A percentile compares a stretch with the other conserved stretches of the same genome.
These are phyloP conservation scores for Leccinum griseonigrum DNA, from an alignment of 1,284 basidiomycete genomes.

Conservation along the genomic window DNA sequence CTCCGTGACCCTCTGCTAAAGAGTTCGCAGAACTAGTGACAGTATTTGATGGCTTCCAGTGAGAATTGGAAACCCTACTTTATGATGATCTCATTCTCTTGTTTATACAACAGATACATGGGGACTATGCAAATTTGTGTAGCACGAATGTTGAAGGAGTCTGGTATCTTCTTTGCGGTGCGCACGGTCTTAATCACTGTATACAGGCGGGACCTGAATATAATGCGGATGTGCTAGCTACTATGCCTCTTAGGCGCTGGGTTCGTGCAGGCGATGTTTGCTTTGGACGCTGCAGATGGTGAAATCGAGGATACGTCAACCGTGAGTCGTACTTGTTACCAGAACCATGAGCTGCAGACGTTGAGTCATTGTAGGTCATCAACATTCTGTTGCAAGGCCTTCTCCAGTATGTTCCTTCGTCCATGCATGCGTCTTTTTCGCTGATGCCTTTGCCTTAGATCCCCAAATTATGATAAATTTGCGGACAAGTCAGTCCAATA, in stretches of 20 bases:
- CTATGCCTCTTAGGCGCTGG: conserved; percentile 81
- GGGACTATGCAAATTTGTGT: conserved; percentile 88
- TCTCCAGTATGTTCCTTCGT: conserved; percentile 55
- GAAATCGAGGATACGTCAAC: conserved; percentile 51
- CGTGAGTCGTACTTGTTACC: conserved; percentile 34
- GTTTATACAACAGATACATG: conserved; percentile 55
- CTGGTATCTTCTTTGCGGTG: conserved; percentile 89
- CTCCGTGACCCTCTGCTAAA: conserved; percentile 11
- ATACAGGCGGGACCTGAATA: neutral
- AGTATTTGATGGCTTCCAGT: conserved; percentile 81
- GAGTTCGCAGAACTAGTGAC: conserved; percentile 64
- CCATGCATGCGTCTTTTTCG: neutral
- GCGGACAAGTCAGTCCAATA: conserved; percentile 40
- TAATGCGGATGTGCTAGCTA: conserved; percentile 45
- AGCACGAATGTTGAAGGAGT: conserved; percentile 88
- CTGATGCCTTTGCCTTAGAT: conserved; percentile 38
- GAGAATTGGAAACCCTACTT: conserved; percentile 17
- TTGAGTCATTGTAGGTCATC: conserved; percentile 47
- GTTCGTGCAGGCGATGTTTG: conserved; percentile 84
- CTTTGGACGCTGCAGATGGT: conserved; percentile 89
- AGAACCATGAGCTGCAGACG: neutral
- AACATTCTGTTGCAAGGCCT: conserved; percentile 81
- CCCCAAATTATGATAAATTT: conserved; percentile 79
- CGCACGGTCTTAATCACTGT: conserved; percentile 17
- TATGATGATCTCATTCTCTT: conserved; percentile 1